phyloP scores from a whole-genome alignment of 1,284 basidiomycete genomes.

The Malassezia obtusa region DNA sequence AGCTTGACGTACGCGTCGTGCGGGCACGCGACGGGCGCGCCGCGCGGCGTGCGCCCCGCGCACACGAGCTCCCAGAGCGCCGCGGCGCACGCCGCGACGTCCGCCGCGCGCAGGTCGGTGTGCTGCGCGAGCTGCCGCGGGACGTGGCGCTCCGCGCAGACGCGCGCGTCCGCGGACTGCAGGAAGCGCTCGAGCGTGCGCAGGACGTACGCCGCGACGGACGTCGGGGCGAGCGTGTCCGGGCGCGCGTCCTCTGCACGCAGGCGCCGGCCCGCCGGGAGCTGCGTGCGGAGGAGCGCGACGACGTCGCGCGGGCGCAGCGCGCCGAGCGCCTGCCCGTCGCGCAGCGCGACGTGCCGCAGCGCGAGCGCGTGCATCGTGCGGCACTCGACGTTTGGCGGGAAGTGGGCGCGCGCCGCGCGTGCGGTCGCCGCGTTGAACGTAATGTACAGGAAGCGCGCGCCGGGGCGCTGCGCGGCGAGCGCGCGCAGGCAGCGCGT shows the following conservation, averaged over 20 bases:
- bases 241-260: conserved; percentile 1
- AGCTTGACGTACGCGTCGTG: conserved; percentile 43
- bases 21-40: conserved; percentile 27
- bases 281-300: conserved; percentile 19
- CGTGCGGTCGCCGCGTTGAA: conserved; percentile 39
- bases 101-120: conserved; percentile 26
- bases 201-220: conserved; percentile 35
- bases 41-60: conserved; percentile 17
- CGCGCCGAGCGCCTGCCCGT: conserved; percentile 25
- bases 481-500: conserved; percentile 35
- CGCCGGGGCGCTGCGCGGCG: conserved; percentile 25
- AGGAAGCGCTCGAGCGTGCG: conserved; percentile 34
- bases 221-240: conserved; percentile 25
- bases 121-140: conserved; percentile 24
- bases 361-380: conserved; percentile 41
- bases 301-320: conserved; percentile 31
- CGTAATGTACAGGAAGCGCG: conserved; percentile 35
- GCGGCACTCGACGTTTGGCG: conserved; percentile 32
- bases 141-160: conserved; percentile 26
- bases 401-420: conserved; percentile 26
- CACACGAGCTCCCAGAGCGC: conserved; percentile 31
- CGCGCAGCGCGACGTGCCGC: conserved; percentile 24
- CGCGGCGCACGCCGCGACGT: conserved; percentile 22
- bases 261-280: conserved; percentile 24
- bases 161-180: conserved; percentile 27